Evolutionary conservation across 306 rosid species (phyloP), one percentile per base, ranked within the genome.

Genomic region (Cucumis melo): DNA sequence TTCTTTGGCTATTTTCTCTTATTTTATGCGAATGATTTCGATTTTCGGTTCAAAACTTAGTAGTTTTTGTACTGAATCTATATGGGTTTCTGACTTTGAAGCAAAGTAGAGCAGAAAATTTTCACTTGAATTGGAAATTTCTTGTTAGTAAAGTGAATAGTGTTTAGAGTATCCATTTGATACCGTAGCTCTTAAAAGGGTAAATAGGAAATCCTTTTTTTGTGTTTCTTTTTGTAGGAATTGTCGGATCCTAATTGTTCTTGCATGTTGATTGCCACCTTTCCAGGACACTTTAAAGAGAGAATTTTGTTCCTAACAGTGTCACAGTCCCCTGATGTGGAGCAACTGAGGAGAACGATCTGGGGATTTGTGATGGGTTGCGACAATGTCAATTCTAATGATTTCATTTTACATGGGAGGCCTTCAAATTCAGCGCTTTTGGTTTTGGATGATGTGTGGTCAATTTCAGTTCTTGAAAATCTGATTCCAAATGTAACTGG

Each of bases 381-480:
- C 20, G 87, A 78, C 14, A 53, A 20, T n/a, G 77, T 87, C 6
- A 80, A 72, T 59, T 80, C 87, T 20, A 48, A 21, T 38, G 53
- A 32, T 81, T 81, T 53, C 27, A 80, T 90, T 80, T 92, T 92
- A 0, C 83, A 88, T 14, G 71, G 80, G 82, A 77, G 27, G 55
- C 78, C 48, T 8, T 84, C 82, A 65, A 61, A 83, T 27, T 81
- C 62, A 66, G 81, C 74, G n/a, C 83, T 91, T 73, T 82, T 93
- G 78, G 96, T 93, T 79, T 66, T 93, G 38, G 98, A 93, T 72
- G 97, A 93, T 72, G 94, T 91, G 41, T 93, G 98, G 98, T 80
- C 93, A 12, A 90, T 78, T 1, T 16, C 82, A 0, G 88, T 73
- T 67, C 84, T 93, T 27, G 91, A 88, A 27, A 81, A 79, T 7